Base-by-base conservation (phyloP, 768 basidiomycete genomes). In the Candolleomyces aberdarensis region DNA sequence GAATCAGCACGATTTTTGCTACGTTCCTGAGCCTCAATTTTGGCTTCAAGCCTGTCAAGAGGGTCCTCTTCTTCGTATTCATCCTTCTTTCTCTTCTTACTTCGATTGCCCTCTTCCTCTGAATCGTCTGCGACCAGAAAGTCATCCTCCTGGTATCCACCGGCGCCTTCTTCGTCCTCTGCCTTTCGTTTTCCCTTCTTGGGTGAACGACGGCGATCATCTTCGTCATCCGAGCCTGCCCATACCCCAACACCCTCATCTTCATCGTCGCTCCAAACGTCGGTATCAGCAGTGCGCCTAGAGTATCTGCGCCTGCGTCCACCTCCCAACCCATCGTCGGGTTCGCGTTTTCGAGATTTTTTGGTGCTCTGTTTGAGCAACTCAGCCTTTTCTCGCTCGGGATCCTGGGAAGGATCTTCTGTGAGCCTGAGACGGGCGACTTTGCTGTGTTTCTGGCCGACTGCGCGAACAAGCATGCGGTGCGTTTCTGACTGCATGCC, bases 401-500 rank as follows among this genome's bases (percentile, higher is more conserved):
- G 89, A 67, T 92, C 91, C 70, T 81, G 80, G 22, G 82, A 84
- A 3, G 89, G 89, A 46, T 91, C 91, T n/a, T 88, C 85, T 1
- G 86, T 88, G 80, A 93, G 87, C 63, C 87, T 86, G 64, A 92
- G 79, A 56, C 88, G 84, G 5, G 92, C 88, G 20, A 89, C 83
- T 69, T 91, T 91, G 73, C 80, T 88, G 74, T 95, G 89, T 72
- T 89, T 89, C 69, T 94, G 90, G 36, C 89, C 90, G 8, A 94
- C 91, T 43, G 91, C 87, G 41, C 88, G 86, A 7, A 94, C 94
- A 43, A 96, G 81, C 85, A 92, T 89, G 55, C 90, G 85, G 72
- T 96, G 94, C 14, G 92, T 92, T 72, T 91, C 89, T 5, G 89
- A 91, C 70, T 94, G 89, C 89, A 95, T 94, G 61, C 91, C 89